Base-by-base conservation (phyloP, 371 early-diverging fungal genomes). In the Actinomortierella ambigua region DNA sequence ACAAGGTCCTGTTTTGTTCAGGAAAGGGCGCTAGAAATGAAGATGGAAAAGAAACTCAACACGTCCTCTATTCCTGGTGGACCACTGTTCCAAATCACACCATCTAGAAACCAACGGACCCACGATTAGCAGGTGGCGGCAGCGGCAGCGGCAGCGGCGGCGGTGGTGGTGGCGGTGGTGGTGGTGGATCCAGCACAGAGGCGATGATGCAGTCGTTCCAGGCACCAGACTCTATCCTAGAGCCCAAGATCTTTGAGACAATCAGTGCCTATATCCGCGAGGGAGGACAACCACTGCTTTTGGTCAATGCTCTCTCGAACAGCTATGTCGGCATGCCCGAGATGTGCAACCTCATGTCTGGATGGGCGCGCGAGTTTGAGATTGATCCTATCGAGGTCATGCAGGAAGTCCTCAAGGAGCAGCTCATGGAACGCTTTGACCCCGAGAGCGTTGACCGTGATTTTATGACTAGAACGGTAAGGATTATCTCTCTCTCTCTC, bases 281-380 rank as follows among this genome's bases (percentile, higher is more conserved):
- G 17, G 89, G 89, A 27, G 90, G 90, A 34, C 75, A 80, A 24
- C 90, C 89, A n/a, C 81, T 88, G 59, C 79, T 83, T 53, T 81
- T 88, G 17, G 85, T 88, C 52, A 82, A 79, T 29, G 47, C 81
- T 17, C 75, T 90, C 1, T 81, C 82, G 27, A 81, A 79, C 55
- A 87, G 88, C 42, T 90, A 90, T 60, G 81, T 85, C 50, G 90
- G 90, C 15, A 56, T 84, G 39, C 87, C 88, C 6, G 86, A 87
- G 40, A 87, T 90, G 86, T 79, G 85, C 34, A 88, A 89, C 61
- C 76, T 82, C 29, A 77, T 80, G 40, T 77, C 78, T 15, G 79
- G 78, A 39, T 76, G 82, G 57, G 75, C 75, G 3, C 44, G 65
- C n/a, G 77, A 76, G 1, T 80, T 82, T 23, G 86, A 82, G 29